A percentile compares a stretch with the other conserved stretches of the same genome.
These are phyloP conservation scores for Pelargonium cotyledonis DNA, from an alignment of 441 rosid genomes.

Conservation along the genomic window DNA sequence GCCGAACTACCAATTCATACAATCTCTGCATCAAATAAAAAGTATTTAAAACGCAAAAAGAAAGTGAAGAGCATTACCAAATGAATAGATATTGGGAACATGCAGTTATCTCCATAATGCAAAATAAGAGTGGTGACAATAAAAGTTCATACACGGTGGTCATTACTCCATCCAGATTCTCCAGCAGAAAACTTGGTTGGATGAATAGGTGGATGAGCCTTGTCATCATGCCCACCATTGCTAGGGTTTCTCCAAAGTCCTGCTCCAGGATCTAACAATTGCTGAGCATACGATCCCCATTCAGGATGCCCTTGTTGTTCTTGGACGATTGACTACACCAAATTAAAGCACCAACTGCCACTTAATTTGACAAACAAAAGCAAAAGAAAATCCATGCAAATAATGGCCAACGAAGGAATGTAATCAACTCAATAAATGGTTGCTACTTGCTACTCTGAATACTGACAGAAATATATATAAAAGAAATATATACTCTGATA, in stretches of 20 bases:
- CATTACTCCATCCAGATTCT: constrained; percentile 78
- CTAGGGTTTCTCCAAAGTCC: constrained; percentile 92
- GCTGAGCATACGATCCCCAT: constrained; percentile 89
- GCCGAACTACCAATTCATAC: constrained; percentile 93
- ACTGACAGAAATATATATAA: neutral
- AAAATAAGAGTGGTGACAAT: constrained; percentile 1
- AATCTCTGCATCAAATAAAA: constrained; percentile 48
- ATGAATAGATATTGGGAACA: constrained; percentile 11
- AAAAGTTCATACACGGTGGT: constrained; percentile 59
- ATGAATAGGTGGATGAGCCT: constrained; percentile 98
- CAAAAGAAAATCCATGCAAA: constrained; percentile 2
- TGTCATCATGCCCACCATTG: constrained; percentile 94
- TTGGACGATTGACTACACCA: constrained; percentile 61
- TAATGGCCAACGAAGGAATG: constrained; percentile 5
- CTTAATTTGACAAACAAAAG: constrained; percentile 11
- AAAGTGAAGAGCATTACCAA: constrained; percentile 9
- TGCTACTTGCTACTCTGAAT: neutral
- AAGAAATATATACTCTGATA: neutral
- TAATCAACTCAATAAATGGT: neutral
- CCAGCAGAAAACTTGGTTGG: constrained; percentile 91
- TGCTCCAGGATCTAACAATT: constrained; percentile 59
- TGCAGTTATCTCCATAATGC: neutral
- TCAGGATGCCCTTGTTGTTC: constrained; percentile 79
- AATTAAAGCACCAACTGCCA: constrained; percentile 21
- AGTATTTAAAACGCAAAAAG: constrained; percentile 14